Evolutionary conservation across 371 early-diverging fungal species (phyloP), one percentile per base, ranked within the genome.

Genomic region (Smittium culicis): DNA sequence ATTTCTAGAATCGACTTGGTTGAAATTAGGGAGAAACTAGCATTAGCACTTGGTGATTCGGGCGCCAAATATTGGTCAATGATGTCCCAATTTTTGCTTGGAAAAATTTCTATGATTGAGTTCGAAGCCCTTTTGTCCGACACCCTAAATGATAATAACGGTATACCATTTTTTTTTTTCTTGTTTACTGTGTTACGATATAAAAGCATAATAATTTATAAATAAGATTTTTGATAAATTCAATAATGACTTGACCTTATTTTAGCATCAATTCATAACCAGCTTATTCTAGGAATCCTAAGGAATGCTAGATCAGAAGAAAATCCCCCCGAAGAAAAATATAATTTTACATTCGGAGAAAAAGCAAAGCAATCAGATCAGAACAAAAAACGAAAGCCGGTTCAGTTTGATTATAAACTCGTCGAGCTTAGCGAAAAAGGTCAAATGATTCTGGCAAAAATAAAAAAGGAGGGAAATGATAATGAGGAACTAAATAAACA

Each of bases 21-120:
- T 5, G 80, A 83, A 34, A 77, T 90, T 31, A 90, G 89, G 67
- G 88, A 88, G 68, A 85, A 86, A 67, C 77, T 90, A 24, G 89
- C 88, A 17, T 87, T 88, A 66, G 85, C 86, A 0, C 79, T 90
- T 1, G 89, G 90, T 56, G 88, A 87, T 64, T 85, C 86, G 69
- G 90, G 87, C 8, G 85, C 86, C 3, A 73, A 82, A 1, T 90
- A 90, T 69, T 90, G 90, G 90, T 78, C 84, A 64, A 83, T 86
- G 3, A 76, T 90, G 60, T 81, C 83, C 45, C 86, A 87, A 45
- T 90, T 90, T 75, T 84, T 90, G 34, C 82, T 81, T 61, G 88
- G 88, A 72, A 87, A 83, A 68, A 80, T 87, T 30, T 87, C 86
- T 67, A 79, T 86, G 32, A 85, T 85, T 69, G 88, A 88, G 66